Conservation (phyloP, 2,329 filamentous ascomycete genomes). For the Alternaria ethzedia region DNA sequence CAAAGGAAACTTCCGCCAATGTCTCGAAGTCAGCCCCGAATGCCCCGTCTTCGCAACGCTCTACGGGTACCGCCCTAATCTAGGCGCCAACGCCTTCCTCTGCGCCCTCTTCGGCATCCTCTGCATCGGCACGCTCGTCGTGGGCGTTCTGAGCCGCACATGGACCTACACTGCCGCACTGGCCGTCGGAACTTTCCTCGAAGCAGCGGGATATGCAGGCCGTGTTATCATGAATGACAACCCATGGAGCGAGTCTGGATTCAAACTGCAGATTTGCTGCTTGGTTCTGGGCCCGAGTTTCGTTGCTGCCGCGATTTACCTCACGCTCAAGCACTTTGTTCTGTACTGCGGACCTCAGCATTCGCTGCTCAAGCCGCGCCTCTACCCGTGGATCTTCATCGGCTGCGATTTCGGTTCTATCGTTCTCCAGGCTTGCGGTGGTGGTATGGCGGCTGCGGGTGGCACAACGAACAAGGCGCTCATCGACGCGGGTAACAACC, state of each 20-base stretch:
- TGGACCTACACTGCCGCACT: slow-evolving; percentile 52
- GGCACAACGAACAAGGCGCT: slow-evolving; percentile 33
- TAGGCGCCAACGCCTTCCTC: slow-evolving; percentile 50
- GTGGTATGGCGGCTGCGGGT: slow-evolving; percentile 58
- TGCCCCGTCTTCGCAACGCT: slow-evolving; percentile 47
- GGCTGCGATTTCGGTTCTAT: slow-evolving; percentile 62
- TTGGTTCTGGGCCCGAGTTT: slow-evolving; percentile 54
- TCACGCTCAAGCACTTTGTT: slow-evolving; percentile 57
- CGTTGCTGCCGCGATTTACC: slow-evolving; percentile 55
- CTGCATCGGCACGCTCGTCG: slow-evolving; percentile 22
- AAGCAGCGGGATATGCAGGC: slow-evolving; percentile 53
- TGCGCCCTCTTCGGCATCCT: slow-evolving; percentile 27
- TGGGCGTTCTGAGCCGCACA: slow-evolving; percentile 42
- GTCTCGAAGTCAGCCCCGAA: slow-evolving; percentile 26
- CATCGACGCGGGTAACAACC: slow-evolving; percentile 56
- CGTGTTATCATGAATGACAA: slow-evolving; percentile 52
- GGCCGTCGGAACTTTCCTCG: slow-evolving; percentile 50
- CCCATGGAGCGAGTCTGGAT: slow-evolving; percentile 51
- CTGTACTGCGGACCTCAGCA: slow-evolving; percentile 51
- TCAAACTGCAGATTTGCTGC: slow-evolving; percentile 53
- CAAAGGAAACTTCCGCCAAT: slow-evolving; percentile 30
- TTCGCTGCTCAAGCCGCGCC: slow-evolving; percentile 46
- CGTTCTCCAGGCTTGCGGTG: slow-evolving; percentile 62
- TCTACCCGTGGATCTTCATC: slow-evolving; percentile 66
- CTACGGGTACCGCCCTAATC: slow-evolving; percentile 50